Conservation (phyloP, 208 protist species). For the Angomonas desouzai region DNA sequence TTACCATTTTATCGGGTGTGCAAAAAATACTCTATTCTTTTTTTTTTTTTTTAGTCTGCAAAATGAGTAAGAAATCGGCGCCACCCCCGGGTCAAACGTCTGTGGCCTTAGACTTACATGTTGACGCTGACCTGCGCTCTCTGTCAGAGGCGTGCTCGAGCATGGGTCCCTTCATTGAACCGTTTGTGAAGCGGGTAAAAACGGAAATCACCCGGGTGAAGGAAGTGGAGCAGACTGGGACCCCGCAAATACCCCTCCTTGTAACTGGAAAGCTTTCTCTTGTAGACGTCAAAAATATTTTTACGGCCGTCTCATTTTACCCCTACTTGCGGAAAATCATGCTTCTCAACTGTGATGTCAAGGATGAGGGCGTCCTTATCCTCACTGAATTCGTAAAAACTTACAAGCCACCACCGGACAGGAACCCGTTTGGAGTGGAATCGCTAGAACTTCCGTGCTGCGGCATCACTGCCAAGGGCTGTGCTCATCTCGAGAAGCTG, state of each 20-base stretch:
- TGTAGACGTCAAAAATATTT: slow-evolving; percentile 41
- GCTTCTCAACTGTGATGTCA: slow-evolving; percentile 59
- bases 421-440: slow-evolving; percentile 82
- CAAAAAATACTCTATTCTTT: slow-evolving; percentile 13
- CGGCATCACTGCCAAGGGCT: slow-evolving; percentile 58
- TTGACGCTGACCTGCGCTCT: slow-evolving; percentile 68
- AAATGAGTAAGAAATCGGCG: slow-evolving; percentile 12
- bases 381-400: slow-evolving; percentile 71
- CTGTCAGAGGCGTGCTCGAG: slow-evolving; percentile 47
- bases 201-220: slow-evolving; percentile 66
- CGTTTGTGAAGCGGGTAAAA: slow-evolving; percentile 71
- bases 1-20: slow-evolving; percentile 7
- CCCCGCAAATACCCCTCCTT: slow-evolving; percentile 78
- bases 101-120: slow-evolving; percentile 60
- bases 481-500: slow-evolving; percentile 58
- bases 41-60: slow-evolving; percentile 18
- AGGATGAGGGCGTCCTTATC: slow-evolving; percentile 78
- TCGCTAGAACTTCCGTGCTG: slow-evolving; percentile 75
- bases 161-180: slow-evolving; percentile 47
- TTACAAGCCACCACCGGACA: slow-evolving; percentile 62
- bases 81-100: slow-evolving; percentile 42
- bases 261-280: slow-evolving; percentile 44
- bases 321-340: slow-evolving; percentile 73
- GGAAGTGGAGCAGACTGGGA: slow-evolving; percentile 67
- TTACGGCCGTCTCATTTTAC: slow-evolving; percentile 50